Base-by-base conservation (phyloP, 2,329 filamentous ascomycete genomes). In the Cladobotryum mycophilum region DNA sequence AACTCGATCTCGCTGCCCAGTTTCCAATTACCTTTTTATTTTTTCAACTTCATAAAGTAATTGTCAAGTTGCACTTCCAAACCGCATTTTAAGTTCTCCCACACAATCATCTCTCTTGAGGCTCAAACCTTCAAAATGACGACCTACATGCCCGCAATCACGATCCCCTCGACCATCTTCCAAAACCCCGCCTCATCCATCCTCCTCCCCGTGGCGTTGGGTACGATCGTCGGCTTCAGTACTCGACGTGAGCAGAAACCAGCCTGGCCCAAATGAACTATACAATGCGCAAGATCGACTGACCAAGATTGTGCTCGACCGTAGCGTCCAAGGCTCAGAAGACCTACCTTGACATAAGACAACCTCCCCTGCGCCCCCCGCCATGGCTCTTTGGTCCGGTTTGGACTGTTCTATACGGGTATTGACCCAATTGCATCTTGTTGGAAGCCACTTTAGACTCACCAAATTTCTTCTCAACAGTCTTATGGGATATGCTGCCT, bases 401-500 rank as follows among this genome's bases (percentile, higher is more conserved):
- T 20, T 86, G 83, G 83, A 85, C 81, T 3, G 51, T 76, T 34
- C 76, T 86, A n/a, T 86, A 86, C 61, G 81, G 78, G 71, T 73
- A 58, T 48, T 58, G 8, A 15, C 41, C 49, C 49, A 11, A 17
- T 35, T 17, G 44, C 48, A 35, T 52, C 47, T 25, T 51, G 51
- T 20, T 8, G n/a, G 7, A 15, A 6, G n/a, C 13, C 5, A 11
- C 42, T 49, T 22, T 6, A 33, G 13, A 18, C 15, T n/a, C 18
- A 37, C 25, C 6, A 8, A 11, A 30, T 11, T 11, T 11, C 8
- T 30, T 8, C 6, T 30, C 9, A 15, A 35, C 40, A 74, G 71
- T 1, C 67, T 87, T 17, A 96, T 96, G 89, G 92, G 92, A 53
- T 96, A 93, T 68, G 86, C 89, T 18, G 85, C 89, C 35, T 85